Evolutionary conservation across 768 basidiomycete species (phyloP).

Genomic region (Lentinula sp.): DNA sequence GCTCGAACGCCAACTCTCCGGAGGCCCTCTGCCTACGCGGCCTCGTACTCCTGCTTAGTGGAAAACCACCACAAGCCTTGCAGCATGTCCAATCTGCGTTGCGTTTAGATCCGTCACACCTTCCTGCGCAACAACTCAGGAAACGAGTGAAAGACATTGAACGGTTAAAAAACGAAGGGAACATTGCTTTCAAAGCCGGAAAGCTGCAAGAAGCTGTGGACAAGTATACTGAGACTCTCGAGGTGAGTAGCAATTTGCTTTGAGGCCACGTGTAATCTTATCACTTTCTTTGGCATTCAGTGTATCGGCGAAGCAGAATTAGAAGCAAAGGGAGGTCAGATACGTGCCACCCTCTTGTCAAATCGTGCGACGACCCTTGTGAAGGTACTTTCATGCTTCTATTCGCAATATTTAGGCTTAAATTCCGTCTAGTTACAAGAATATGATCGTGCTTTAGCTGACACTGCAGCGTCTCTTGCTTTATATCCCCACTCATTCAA

Average conservation of each 20-base stretch:
- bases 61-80: conserved; percentile 63
- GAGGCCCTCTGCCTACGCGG: conserved; percentile 78
- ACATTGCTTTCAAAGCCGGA: conserved; percentile 62
- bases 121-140: conserved; percentile 61
- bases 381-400: conserved; percentile 40
- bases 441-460: conserved; percentile 62
- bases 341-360: conserved; percentile 73
- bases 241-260: conserved; percentile 31
- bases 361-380: conserved; percentile 80
- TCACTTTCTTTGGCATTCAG: conserved; percentile 24
- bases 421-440: conserved; percentile 45
- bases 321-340: conserved; percentile 75
- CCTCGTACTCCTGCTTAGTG: conserved; percentile 68
- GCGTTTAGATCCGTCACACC: conserved; percentile 72
- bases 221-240: conserved; percentile 68
- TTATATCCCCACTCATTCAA: conserved; percentile 71
- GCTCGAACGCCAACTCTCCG: conserved; percentile 65
- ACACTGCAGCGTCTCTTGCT: conserved; percentile 61
- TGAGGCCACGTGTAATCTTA: background rate
- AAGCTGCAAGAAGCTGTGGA: conserved; percentile 55
- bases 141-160: conserved; percentile 83
- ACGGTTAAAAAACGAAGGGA: conserved; percentile 80
- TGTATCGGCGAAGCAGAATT: conserved; percentile 61
- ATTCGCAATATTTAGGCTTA: conserved; percentile 2
- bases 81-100: conserved; percentile 69